Conservation (phyloP, 2,329 filamentous ascomycete species). For the Cordyceps javanica region DNA sequence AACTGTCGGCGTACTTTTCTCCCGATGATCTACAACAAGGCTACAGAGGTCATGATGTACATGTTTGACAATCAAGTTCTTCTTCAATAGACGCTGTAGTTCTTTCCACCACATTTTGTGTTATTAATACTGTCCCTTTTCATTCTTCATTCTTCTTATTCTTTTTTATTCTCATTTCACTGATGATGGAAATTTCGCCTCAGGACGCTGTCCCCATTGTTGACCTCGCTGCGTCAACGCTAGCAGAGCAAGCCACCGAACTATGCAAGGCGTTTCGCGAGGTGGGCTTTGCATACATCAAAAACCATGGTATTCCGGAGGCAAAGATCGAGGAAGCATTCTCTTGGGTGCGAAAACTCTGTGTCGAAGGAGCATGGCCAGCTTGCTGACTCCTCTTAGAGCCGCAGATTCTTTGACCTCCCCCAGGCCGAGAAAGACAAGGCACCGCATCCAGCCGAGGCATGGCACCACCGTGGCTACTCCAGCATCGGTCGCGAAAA, state of each 20-base stretch:
- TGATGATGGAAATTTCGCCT: background rate
- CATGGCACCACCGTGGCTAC: constrained; percentile 32
- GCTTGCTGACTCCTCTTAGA: constrained; percentile 13
- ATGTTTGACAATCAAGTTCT: background rate
- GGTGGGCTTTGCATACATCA: constrained; percentile 29
- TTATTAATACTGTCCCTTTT: background rate
- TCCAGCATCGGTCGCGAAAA: constrained; percentile 30
- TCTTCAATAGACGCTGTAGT: background rate
- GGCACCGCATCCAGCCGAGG: constrained; percentile 25
- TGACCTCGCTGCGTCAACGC: background rate
- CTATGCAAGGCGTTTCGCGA: constrained; percentile 26
- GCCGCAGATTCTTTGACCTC: constrained; percentile 25
- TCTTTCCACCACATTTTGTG: background rate
- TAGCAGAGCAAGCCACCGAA: constrained; percentile 11
- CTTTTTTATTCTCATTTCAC: background rate
- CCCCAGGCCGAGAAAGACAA: constrained; percentile 26
- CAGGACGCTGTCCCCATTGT: background rate
- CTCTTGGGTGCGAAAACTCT: constrained; percentile 20
- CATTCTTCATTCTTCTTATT: background rate
- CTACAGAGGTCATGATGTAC: background rate
- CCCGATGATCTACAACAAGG: background rate
- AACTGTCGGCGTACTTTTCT: background rate
- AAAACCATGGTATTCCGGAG: constrained; percentile 29
- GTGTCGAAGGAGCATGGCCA: background rate
- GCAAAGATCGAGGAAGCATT: constrained; percentile 33